phyloP scores from a whole-genome alignment of 305 asterid genomes.

The Salvia sclarea region DNA sequence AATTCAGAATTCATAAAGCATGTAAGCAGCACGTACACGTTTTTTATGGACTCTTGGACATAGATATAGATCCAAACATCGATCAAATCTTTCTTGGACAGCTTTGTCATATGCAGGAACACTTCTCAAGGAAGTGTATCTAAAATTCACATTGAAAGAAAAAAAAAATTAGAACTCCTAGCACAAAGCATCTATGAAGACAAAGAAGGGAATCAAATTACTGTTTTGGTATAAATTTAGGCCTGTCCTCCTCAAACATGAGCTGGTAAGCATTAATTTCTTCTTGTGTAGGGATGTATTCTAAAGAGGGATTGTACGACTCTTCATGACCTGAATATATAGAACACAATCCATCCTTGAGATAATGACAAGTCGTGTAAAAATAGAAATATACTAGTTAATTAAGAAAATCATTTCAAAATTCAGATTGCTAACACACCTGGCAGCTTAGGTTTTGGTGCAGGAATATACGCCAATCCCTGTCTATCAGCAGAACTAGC shows the following conservation, averaged over 20 bases:
- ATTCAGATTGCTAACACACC: constrained; percentile 44
- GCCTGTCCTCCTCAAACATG: constrained; percentile 94
- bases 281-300: constrained; percentile 92
- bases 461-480: constrained; percentile 86
- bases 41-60: constrained; percentile 87
- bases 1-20: constrained; percentile 7
- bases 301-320: constrained; percentile 87
- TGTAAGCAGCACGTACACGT: constrained; percentile 59
- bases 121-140: constrained; percentile 72
- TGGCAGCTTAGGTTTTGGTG: constrained; percentile 89
- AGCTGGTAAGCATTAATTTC: constrained; percentile 86
- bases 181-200: constrained; percentile 1
- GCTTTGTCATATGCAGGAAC: constrained; percentile 92
- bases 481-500: constrained; percentile 68
- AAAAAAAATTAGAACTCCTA: constrained; percentile 3
- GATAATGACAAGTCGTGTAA: constrained; percentile 5
- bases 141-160: constrained; percentile 33
- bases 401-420: constrained; percentile 12
- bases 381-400: constrained; percentile 16
- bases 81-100: constrained; percentile 78
- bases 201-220: constrained; percentile 34
- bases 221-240: constrained; percentile 87
- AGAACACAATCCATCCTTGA: constrained; percentile 17
- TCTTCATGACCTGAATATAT: constrained; percentile 87
- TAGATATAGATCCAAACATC: constrained; percentile 91